Evolutionary conservation across 1,139 yeast genomes (phyloP).

Genomic region (Diutina mesorugosa): DNA sequence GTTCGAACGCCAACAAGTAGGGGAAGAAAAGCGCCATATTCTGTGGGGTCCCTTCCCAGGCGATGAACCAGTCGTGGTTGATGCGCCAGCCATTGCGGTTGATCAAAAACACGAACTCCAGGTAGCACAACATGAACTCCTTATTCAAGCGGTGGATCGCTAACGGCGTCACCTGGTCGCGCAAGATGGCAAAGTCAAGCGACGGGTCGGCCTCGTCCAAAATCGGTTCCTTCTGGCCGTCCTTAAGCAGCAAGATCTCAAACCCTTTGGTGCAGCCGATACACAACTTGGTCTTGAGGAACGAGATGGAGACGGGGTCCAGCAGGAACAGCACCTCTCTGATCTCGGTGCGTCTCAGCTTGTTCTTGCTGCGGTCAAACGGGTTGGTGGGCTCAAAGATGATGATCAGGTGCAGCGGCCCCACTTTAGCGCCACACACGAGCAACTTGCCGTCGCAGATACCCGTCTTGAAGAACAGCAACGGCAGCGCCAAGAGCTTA

Average conservation of each 20-base stretch:
- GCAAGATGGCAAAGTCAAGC: conserved; percentile 83
- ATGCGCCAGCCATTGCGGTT: conserved; percentile 96
- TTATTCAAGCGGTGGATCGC: conserved; percentile 84
- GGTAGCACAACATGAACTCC: conserved; percentile 76
- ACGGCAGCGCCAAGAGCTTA: conserved; percentile 72
- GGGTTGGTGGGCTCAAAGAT: conserved; percentile 70
- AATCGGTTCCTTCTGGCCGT: conserved; percentile 60
- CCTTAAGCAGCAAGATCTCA: conserved; percentile 81
- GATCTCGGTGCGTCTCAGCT: conserved; percentile 38
- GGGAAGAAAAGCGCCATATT: conserved; percentile 92
- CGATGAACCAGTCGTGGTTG: conserved; percentile 84
- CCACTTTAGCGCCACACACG: conserved; percentile 80
- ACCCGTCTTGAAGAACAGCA: conserved; percentile 83
- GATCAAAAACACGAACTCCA: conserved; percentile 89
- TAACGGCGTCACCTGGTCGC: conserved; percentile 72
- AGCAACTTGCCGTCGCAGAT: conserved; percentile 81
- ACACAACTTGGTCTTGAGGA: conserved; percentile 77
- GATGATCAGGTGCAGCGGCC: conserved; percentile 62
- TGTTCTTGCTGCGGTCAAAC: conserved; percentile 46
- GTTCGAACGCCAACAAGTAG: conserved; percentile 80
- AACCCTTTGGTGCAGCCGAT: conserved; percentile 95
- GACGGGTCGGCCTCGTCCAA: conserved; percentile 96
- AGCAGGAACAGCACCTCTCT: conserved; percentile 72
- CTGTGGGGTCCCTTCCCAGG: conserved; percentile 96
- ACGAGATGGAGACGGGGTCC: conserved; percentile 86